A percentile compares a stretch with the other conserved stretches of the same genome.
Conservation (phyloP, 768 basidiomycete species). For the Leucosporidium scottii region DNA sequence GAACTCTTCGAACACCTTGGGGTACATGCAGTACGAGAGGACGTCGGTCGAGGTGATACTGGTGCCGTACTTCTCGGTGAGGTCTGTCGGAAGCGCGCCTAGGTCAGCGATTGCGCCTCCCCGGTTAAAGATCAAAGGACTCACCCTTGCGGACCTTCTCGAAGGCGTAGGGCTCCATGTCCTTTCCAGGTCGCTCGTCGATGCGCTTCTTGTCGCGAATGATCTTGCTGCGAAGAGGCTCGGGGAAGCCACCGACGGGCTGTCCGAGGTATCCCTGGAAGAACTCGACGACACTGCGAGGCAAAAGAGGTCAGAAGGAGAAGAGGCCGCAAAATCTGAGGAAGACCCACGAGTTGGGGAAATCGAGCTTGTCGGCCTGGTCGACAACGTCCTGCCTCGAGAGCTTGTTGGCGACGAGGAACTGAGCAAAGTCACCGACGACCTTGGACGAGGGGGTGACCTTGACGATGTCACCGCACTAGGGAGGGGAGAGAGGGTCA, state of each 20-base stretch:
- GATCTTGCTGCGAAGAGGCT: slow-evolving; percentile 80
- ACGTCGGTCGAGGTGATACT: slow-evolving; percentile 91
- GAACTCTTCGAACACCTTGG: slow-evolving; percentile 87
- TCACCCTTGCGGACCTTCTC: slow-evolving; percentile 64
- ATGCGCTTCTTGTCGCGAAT: slow-evolving; percentile 92
- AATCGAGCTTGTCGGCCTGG: slow-evolving; percentile 83
- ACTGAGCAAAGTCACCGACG: slow-evolving; percentile 95
- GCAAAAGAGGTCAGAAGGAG: not conserved
- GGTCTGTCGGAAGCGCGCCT: slow-evolving; percentile 52
- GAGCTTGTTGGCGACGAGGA: slow-evolving; percentile 77
- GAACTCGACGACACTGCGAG: slow-evolving; percentile 58
- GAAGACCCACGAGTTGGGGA: slow-evolving; percentile 74
- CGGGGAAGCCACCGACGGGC: slow-evolving; percentile 97
- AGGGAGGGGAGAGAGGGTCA: slow-evolving; percentile 2
- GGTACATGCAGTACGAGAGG: slow-evolving; percentile 95
- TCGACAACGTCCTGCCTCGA: slow-evolving; percentile 77
- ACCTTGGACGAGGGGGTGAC: slow-evolving; percentile 99
- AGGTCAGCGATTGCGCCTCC: not conserved
- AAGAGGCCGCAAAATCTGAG: slow-evolving; percentile 1
- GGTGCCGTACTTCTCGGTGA: slow-evolving; percentile 89
- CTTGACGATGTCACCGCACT: slow-evolving; percentile 94
- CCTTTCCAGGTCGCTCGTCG: slow-evolving; percentile 83
- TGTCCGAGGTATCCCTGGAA: slow-evolving; percentile 98
- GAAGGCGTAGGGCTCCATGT: slow-evolving; percentile 84
- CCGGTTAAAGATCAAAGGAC: not conserved